These are phyloP conservation scores for Penicillium simplicissimum DNA, from an alignment of 495 filamentous ascomycete species.

Conservation along the genomic window DNA sequence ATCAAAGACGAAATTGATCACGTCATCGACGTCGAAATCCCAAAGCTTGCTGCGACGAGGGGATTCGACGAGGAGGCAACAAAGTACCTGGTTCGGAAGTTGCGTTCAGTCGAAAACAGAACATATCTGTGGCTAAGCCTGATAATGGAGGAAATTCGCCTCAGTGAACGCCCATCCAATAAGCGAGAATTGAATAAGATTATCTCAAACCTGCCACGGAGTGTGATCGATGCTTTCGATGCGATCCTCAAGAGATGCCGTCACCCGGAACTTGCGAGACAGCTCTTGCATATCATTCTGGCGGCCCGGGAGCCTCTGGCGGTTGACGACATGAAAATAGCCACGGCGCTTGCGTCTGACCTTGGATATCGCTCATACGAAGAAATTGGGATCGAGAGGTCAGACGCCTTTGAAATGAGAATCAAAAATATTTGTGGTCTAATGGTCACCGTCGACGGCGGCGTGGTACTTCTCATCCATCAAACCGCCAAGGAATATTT, in stretches of 20 bases:
- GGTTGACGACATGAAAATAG: constrained; percentile 14
- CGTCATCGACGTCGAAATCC: constrained; percentile 36
- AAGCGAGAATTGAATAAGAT: constrained; percentile 13
- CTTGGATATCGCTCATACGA: constrained; percentile 13
- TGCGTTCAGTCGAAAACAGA: constrained; percentile 32
- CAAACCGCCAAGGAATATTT: constrained; percentile 10
- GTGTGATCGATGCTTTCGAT: constrained; percentile 14
- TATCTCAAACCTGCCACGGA: constrained; percentile 7
- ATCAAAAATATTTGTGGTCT: constrained; percentile 14
- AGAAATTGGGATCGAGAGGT: constrained; percentile 7
- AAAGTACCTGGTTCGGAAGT: constrained; percentile 20
- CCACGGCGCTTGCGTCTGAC: constrained; percentile 7
- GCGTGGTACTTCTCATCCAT: constrained; percentile 8
- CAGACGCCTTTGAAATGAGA: constrained; percentile 9
- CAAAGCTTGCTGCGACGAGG: constrained; percentile 21
- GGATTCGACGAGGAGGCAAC: constrained; percentile 22
- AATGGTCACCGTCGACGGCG: constrained; percentile 8
- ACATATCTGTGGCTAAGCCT: constrained; percentile 50
- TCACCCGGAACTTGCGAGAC: constrained; percentile 13
- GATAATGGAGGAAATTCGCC: constrained; percentile 11
- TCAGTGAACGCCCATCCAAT: constrained; percentile 12
- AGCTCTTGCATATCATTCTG: constrained; percentile 10
- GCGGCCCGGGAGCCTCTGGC: constrained; percentile 7
- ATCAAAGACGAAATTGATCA: constrained; percentile 47
- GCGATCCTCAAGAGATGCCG: constrained; percentile 11